Evolutionary conservation across 2,329 filamentous ascomycete species (phyloP).

Genomic region (Aspergillus unguis): DNA sequence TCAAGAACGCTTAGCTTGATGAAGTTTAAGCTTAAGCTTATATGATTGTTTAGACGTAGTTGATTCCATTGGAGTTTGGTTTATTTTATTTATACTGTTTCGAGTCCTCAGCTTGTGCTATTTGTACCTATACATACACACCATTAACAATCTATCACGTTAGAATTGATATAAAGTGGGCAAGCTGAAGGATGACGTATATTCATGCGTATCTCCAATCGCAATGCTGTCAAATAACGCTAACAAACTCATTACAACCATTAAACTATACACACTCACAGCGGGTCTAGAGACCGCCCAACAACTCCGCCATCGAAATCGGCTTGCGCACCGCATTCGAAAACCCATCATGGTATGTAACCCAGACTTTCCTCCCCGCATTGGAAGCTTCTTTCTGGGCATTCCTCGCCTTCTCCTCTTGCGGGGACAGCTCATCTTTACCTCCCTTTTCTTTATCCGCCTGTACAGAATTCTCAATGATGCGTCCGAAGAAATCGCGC

Average conservation of each 20-base stretch:
- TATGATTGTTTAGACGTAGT: too few relatives aligned
- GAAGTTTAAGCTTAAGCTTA: too few relatives aligned
- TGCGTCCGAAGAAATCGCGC: conserved; percentile 80
- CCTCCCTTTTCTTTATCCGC: conserved; percentile 27
- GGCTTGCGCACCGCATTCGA: conserved; percentile 91
- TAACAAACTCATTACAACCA: background rate
- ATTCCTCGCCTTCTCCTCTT: conserved; percentile 20
- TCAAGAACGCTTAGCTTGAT: conserved; percentile 53
- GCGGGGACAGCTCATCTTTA: conserved; percentile 30
- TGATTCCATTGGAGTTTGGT: too few relatives aligned
- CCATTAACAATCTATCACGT: too few relatives aligned
- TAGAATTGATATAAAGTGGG: too few relatives aligned
- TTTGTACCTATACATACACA: too few relatives aligned
- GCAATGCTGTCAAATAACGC: background rate
- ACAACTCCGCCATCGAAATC: conserved; percentile 73
- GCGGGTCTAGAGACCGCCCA: conserved; percentile 46
- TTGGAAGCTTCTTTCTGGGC: conserved; percentile 32
- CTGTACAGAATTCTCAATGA: conserved; percentile 47
- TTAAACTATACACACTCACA: background rate
- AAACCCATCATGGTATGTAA: conserved; percentile 84
- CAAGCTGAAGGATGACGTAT: too few relatives aligned
- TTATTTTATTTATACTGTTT: too few relatives aligned
- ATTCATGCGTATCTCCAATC: too few relatives aligned
- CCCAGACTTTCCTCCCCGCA: conserved; percentile 67
- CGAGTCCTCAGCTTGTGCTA: too few relatives aligned